Base-by-base conservation (phyloP, 106 monocot genomes). In the Xerophyta viscosa region DNA sequence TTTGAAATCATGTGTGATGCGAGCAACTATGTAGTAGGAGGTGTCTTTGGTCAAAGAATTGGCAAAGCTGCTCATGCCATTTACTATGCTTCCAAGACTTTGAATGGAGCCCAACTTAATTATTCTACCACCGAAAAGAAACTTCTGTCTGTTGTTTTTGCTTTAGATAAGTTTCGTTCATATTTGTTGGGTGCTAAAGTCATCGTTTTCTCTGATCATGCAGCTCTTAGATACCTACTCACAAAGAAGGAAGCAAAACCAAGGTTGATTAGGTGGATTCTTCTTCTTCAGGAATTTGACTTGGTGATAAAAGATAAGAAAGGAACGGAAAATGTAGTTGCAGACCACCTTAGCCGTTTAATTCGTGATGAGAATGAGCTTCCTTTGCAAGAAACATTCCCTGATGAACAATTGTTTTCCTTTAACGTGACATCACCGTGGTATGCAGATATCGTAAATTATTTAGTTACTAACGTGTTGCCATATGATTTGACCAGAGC, bases 1-100 rank as follows among this genome's bases (percentile, higher is more conserved):
- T 50, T 50, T 50, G 50, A 5, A 25, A 1, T 50, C 2, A 50
- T 50, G 50, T 50, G 25, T 50, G 25, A 50, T 50, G 50, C 50
- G 3, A 24, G 2, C 24, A 20, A 1, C 2, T 14, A 10, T 10
- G 46, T 1, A 46, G 17, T 46, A 0, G 46, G 46, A 0, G 46
- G 1, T 24, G 50, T 50, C 6, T 25, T 50, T 0, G 23, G 23
- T 0, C 3, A 50, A 26, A 2, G 1, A 50, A 1, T 19, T 1
- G 25, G 24, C 3, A 50, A 50, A 2, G 12, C 3, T 1, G 11
- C 7, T 2, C 14, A 50, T 50, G 24, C 1, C 24, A 25, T 50
- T 2, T 50, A 25, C 3, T 50, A 25, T 25, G 50, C 50, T 1
- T 23, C 22, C 3, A 24, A 26, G 24, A 50, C 50, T 25, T 26